Evolutionary conservation across 306 rosid species (phyloP).

Genomic region (Vigna angularis): DNA sequence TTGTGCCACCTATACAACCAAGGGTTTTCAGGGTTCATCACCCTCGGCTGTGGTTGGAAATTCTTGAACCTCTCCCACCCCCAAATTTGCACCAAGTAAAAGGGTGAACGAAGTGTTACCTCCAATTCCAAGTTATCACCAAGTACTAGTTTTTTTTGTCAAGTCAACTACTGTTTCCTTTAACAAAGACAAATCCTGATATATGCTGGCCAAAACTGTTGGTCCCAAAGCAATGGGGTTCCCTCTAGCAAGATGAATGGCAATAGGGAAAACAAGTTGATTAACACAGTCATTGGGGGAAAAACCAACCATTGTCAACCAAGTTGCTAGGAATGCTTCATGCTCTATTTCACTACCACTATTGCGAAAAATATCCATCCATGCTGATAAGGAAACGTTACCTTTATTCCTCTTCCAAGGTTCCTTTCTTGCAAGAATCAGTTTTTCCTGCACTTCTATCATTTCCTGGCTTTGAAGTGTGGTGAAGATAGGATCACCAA

Average conservation of each 20-base stretch:
- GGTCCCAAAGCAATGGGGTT: slow-evolving; percentile 63
- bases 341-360: slow-evolving; percentile 64
- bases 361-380: slow-evolving; percentile 47
- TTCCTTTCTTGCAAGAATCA: slow-evolving; percentile 26
- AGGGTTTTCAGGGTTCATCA: slow-evolving; percentile 28
- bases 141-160: neutral
- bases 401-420: neutral
- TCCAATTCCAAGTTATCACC: neutral
- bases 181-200: slow-evolving; percentile 54
- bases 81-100: slow-evolving; percentile 69
- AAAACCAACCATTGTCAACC: slow-evolving; percentile 59
- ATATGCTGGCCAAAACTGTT: slow-evolving; percentile 60
- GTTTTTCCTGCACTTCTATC: slow-evolving; percentile 39
- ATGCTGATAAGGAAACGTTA: neutral
- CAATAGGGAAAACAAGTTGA: slow-evolving; percentile 46
- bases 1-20: slow-evolving; percentile 51
- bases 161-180: slow-evolving; percentile 41
- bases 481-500: slow-evolving; percentile 47
- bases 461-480: slow-evolving; percentile 39
- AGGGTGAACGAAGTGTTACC: slow-evolving; percentile 50
- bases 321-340: slow-evolving; percentile 59
- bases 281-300: neutral
- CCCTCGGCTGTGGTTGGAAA: slow-evolving; percentile 46
- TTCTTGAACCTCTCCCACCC: slow-evolving; percentile 62
- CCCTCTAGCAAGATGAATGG: slow-evolving; percentile 59